Percentiles rank a stretch among this genome's conserved stretches.
Conservation (phyloP, 202 grass and related monocot genomes). For the Hordeum pubiflorum region DNA sequence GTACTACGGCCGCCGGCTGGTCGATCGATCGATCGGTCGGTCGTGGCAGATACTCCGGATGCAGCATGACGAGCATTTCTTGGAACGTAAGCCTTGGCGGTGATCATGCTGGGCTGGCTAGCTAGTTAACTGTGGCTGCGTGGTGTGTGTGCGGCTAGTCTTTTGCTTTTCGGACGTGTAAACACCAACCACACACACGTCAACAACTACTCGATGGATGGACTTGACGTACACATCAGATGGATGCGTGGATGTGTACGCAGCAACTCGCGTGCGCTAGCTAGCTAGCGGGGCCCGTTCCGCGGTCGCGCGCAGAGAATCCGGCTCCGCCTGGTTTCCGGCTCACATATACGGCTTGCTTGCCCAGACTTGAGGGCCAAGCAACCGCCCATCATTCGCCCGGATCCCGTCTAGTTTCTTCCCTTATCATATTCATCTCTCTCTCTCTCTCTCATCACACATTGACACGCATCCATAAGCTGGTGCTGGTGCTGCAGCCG, state of each 20-base stretch:
- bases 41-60: background rate
- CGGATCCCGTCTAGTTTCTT: background rate
- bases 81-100: constrained; percentile 30
- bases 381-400: constrained; percentile 49
- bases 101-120: background rate
- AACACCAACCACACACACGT: constrained; percentile 10
- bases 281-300: background rate
- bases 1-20: background rate
- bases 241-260: constrained; percentile 13
- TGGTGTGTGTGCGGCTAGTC: background rate
- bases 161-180: constrained; percentile 25
- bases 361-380: constrained; percentile 59
- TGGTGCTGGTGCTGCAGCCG: background rate
- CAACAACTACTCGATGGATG: background rate
- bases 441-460: background rate
- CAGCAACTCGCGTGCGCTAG: constrained; percentile 23
- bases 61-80: background rate
- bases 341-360: constrained; percentile 49
- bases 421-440: background rate
- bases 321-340: constrained; percentile 36
- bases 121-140: background rate
- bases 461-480: background rate
- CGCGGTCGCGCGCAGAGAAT: constrained; percentile 35
- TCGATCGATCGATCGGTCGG: background rate
- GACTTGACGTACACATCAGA: background rate